Evolutionary conservation across 139 green algal species (phyloP).

Genomic region (Zygnema circumcarinatum): DNA sequence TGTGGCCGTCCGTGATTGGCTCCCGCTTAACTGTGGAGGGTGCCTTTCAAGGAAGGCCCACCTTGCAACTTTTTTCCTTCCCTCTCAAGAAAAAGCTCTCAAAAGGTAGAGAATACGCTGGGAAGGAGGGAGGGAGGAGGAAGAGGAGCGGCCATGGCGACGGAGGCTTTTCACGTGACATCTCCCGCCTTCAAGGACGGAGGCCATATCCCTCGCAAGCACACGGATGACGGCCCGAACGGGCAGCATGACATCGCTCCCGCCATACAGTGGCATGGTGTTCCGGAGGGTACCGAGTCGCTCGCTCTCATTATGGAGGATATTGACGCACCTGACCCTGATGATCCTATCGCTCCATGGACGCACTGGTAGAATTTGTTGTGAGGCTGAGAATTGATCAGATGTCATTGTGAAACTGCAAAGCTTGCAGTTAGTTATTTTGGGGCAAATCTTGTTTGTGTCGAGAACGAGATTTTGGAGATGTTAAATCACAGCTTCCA

Average conservation of each 20-base stretch:
- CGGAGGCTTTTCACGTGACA: neutral
- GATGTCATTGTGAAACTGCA: neutral
- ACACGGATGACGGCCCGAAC: slow-evolving; percentile 22
- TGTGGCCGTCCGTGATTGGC: too few species aligned
- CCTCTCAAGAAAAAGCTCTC: too few species aligned
- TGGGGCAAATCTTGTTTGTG: neutral
- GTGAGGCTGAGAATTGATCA: slow-evolving; percentile 16
- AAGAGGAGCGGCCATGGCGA: too few species aligned
- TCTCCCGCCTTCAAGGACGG: slow-evolving; percentile 29
- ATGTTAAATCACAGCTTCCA: too few species aligned
- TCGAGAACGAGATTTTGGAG: slow-evolving; percentile 1
- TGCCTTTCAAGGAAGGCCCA: too few species aligned
- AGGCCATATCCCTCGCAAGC: slow-evolving; percentile 46
- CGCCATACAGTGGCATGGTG: slow-evolving; percentile 21
- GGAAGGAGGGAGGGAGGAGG: too few species aligned
- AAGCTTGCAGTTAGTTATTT: neutral
- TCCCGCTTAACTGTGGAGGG: too few species aligned
- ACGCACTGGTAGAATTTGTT: slow-evolving; percentile 44
- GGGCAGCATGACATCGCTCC: slow-evolving; percentile 38
- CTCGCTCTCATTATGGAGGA: slow-evolving; percentile 50
- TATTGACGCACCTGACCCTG: slow-evolving; percentile 28
- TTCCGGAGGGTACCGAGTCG: slow-evolving; percentile 50
- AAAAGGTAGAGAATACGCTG: too few species aligned
- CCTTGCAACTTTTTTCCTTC: too few species aligned
- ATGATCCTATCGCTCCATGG: slow-evolving; percentile 22